Percentiles rank a stretch among this genome's conserved stretches.
Evolutionary conservation across 768 basidiomycete species (phyloP).

Genomic region (Xerocomellus intermedius): DNA sequence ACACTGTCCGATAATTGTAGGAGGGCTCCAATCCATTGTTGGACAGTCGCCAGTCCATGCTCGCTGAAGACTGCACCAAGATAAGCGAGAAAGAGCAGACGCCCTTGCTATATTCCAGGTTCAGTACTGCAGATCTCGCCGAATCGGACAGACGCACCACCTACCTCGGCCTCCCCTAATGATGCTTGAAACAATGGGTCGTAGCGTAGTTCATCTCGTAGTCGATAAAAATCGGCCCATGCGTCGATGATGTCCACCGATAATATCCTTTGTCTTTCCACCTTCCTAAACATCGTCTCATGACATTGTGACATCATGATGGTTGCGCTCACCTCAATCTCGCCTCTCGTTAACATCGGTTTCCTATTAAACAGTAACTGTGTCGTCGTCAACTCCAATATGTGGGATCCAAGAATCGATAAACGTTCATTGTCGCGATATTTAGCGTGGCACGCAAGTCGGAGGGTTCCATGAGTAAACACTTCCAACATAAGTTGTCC

Average conservation of each 20-base stretch:
- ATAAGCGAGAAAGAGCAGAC: constrained; percentile 61
- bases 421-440: constrained; percentile 60
- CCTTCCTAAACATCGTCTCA: constrained; percentile 28
- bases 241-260: constrained; percentile 33
- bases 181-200: constrained; percentile 29
- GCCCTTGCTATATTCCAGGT: constrained; percentile 46
- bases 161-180: constrained; percentile 38
- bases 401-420: constrained; percentile 47
- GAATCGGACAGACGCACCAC: constrained; percentile 20
- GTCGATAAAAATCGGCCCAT: constrained; percentile 40
- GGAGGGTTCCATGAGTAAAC: constrained; percentile 67
- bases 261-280: constrained; percentile 26
- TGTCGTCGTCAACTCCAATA: constrained; percentile 48
- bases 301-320: constrained; percentile 10
- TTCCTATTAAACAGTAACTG: constrained; percentile 46
- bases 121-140: constrained; percentile 16
- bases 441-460: constrained; percentile 40
- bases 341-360: constrained; percentile 47
- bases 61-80: constrained; percentile 62
- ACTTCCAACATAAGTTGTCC: constrained; percentile 62
- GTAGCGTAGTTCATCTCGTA: constrained; percentile 35
- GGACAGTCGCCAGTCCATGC: constrained; percentile 49
- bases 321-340: constrained; percentile 50
- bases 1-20: constrained; percentile 28
- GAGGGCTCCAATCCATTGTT: constrained; percentile 54